These are phyloP conservation scores for Aspergillus jensenii DNA, from an alignment of 2,329 filamentous ascomycete genomes.

Conservation along the genomic window DNA sequence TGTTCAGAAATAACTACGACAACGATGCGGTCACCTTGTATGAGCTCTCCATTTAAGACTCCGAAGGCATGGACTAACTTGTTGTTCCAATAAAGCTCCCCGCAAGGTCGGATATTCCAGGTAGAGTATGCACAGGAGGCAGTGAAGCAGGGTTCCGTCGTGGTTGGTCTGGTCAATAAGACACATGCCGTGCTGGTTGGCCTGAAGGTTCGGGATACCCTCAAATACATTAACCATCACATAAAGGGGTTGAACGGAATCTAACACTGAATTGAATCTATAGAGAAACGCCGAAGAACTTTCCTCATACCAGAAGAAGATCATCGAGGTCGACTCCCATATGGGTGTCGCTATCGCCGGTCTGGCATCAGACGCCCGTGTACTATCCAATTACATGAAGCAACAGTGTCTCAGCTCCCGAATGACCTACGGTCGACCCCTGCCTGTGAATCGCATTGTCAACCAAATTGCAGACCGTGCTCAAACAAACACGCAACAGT, in stretches of 20 bases:
- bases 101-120: slow-evolving; percentile 98
- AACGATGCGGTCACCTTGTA: slow-evolving; percentile 99
- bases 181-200: slow-evolving; percentile 95
- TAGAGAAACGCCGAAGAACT: slow-evolving; percentile 98
- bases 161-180: slow-evolving; percentile 96
- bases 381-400: slow-evolving; percentile 99
- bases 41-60: slow-evolving; percentile 20
- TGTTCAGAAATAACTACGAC: slow-evolving; percentile 99
- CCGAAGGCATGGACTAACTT: slow-evolving; percentile 18
- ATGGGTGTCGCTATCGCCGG: slow-evolving; percentile 94
- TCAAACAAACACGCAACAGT: slow-evolving; percentile 96
- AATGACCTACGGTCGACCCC: slow-evolving; percentile 91
- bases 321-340: slow-evolving; percentile 95
- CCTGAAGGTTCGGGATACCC: slow-evolving; percentile 70
- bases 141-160: slow-evolving; percentile 97
- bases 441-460: slow-evolving; percentile 86
- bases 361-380: slow-evolving; percentile 94
- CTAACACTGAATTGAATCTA: slow-evolving; percentile 10
- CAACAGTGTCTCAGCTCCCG: slow-evolving; percentile 95
- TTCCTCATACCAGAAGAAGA: slow-evolving; percentile 99
- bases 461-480: slow-evolving; percentile 92
- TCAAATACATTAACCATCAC: neutral
- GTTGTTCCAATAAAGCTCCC: slow-evolving; percentile 64
- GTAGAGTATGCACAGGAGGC: slow-evolving; percentile 99
- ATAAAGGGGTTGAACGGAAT: neutral